Conservation (phyloP, 192 early-diverging fungal species). For the Linnemannia hyalina region DNA sequence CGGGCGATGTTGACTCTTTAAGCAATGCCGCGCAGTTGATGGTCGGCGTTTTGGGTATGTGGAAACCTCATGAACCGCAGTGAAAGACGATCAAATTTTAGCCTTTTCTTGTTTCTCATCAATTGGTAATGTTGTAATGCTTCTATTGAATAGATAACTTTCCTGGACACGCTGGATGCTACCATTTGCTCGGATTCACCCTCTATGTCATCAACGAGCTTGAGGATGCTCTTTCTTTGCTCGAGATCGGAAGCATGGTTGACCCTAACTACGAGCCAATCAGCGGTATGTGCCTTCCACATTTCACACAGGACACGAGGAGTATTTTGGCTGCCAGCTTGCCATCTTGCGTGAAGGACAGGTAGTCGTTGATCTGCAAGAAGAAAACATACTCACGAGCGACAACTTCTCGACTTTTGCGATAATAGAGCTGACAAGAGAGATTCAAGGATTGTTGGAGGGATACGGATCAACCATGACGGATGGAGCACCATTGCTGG, state of each 20-base stretch:
- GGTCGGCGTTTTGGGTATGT: slow-evolving; percentile 63
- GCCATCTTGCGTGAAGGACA: background rate
- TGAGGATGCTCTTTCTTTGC: slow-evolving; percentile 63
- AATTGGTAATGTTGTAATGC: background rate
- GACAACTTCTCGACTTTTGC: background rate
- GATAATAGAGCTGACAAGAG: slow-evolving; percentile 58
- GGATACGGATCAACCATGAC: slow-evolving; percentile 59
- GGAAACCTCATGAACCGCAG: background rate
- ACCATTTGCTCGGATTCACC: slow-evolving; percentile 66
- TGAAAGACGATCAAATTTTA: background rate
- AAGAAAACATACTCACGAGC: background rate
- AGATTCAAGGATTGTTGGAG: slow-evolving; percentile 60
- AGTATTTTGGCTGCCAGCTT: background rate
- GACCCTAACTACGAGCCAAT: slow-evolving; percentile 67
- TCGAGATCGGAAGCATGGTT: slow-evolving; percentile 65
- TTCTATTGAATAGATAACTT: slow-evolving; percentile 54
- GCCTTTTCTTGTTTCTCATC: background rate
- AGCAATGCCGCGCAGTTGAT: slow-evolving; percentile 63
- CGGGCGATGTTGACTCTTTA: slow-evolving; percentile 53
- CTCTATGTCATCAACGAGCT: slow-evolving; percentile 65
- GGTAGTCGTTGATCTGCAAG: background rate
- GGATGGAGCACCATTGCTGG: slow-evolving; percentile 55
- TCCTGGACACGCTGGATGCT: slow-evolving; percentile 66
- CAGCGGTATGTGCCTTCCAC: slow-evolving; percentile 41
- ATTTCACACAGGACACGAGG: background rate